Base-by-base conservation (phyloP, 805 yeast species). In the Ogataea paraovalis region DNA sequence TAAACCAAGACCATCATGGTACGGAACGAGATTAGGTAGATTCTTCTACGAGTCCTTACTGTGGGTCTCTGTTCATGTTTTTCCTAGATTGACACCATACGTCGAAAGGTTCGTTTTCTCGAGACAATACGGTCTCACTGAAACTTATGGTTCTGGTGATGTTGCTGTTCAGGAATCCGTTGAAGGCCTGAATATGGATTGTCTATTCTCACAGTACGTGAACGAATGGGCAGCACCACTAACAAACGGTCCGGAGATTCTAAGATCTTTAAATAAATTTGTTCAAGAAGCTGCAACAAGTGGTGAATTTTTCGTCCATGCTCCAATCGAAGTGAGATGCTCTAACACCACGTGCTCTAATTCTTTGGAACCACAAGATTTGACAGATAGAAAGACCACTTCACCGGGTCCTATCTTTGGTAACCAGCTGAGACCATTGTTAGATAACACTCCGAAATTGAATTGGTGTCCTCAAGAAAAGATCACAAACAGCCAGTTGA, bases 191-290 rank as follows among this genome's bases (percentile, higher is more conserved):
- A 89, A 87, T 66, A 88, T 92, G 96, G 98, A 94, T 70, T 94
- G 98, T 65, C 71, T 92, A 56, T 92, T 89, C 66, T 82, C 90
- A 39, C 99, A 92, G 67, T 91, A 83, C 68, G 98, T 92, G 43
- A 83, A 91, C 62, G 99, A 92, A 69, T 92, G 98, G 98, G 90
- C 94, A n/a, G 80, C 95, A 42, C 98, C 98, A 19, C 70, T 92
- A 60, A 75, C 69, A 21, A 77, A 80, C 53, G 97, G 97, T 4
- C 83, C 83, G 7, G 85, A 80, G 44, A 83, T 85, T 18, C 74
- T 91, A 53, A 62, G 67, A 39, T 73, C 83, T n/a, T 72, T 92
- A 50, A 78, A 81, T 49, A 75, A 75, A 28, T 79, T 80, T 2
- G 84, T 87, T 44, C 64, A 74, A 27, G 71, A 69, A 20, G 96